Evolutionary conservation across 1,139 yeast genomes (phyloP).

Genomic region (Protomyces pachydermus): DNA sequence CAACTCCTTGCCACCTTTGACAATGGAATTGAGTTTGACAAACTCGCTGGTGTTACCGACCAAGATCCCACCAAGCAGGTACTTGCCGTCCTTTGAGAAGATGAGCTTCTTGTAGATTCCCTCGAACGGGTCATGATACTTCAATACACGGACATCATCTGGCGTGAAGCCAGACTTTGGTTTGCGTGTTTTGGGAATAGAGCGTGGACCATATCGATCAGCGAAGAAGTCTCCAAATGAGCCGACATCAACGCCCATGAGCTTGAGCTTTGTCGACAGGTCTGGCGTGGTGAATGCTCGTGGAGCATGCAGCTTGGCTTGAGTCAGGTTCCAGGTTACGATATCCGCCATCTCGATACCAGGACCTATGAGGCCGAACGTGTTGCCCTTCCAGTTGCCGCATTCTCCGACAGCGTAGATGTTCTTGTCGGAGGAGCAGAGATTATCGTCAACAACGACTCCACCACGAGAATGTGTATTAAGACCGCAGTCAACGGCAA

Average conservation of each 20-base stretch:
- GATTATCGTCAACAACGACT: conserved; percentile 36
- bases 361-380: conserved; percentile 41
- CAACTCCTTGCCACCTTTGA: conserved; percentile 37
- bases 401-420: conserved; percentile 42
- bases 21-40: conserved; percentile 38
- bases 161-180: conserved; percentile 31
- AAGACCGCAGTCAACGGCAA: conserved; percentile 36
- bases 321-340: conserved; percentile 39
- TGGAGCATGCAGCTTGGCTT: conserved; percentile 38
- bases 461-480: conserved; percentile 37
- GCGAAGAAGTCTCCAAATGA: conserved; percentile 42
- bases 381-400: conserved; percentile 40
- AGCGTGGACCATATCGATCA: conserved; percentile 38
- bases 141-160: conserved; percentile 34
- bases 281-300: conserved; percentile 39
- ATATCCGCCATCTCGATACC: conserved; percentile 41
- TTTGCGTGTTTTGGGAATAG: conserved; percentile 35
- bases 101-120: conserved; percentile 39
- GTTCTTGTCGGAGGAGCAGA: conserved; percentile 37
- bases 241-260: conserved; percentile 42
- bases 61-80: conserved; percentile 40
- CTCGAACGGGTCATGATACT: conserved; percentile 40
- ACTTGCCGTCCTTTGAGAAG: conserved; percentile 39
- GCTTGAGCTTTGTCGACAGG: conserved; percentile 39
- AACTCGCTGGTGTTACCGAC: conserved; percentile 40